These are phyloP conservation scores for Pythium phragmiticola DNA, from an alignment of 352 stramenopile species.

Conservation along the genomic window DNA sequence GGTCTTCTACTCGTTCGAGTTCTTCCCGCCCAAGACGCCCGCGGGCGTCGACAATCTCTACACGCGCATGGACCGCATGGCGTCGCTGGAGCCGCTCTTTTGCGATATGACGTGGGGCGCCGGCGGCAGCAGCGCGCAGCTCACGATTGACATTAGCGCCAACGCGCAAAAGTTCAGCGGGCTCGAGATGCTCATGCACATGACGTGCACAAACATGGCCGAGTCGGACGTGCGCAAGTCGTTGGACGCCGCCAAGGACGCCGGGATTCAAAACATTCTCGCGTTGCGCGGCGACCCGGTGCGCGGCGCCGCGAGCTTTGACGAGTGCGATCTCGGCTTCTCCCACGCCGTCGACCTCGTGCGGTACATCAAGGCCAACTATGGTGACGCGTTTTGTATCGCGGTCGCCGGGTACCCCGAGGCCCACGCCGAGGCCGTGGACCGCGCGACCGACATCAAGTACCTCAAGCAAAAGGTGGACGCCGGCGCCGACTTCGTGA, in stretches of 20 bases:
- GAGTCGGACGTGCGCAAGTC: slow-evolving; percentile 91
- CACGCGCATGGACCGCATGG: slow-evolving; percentile 96
- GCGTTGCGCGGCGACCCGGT: slow-evolving; percentile 96
- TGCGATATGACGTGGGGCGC: slow-evolving; percentile 99
- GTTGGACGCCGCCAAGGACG: slow-evolving; percentile 88
- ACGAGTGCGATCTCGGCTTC: slow-evolving; percentile 91
- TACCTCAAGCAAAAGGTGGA: slow-evolving; percentile 98
- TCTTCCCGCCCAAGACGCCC: slow-evolving; percentile 97
- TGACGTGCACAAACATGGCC: slow-evolving; percentile 99
- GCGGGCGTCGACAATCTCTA: slow-evolving; percentile 97
- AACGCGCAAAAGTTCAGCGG: slow-evolving; percentile 92
- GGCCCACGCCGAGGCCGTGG: slow-evolving; percentile 91
- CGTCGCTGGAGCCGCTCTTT: slow-evolving; percentile 93
- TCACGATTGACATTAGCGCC: slow-evolving; percentile 94
- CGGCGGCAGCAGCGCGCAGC: slow-evolving; percentile 94
- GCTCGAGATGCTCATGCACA: slow-evolving; percentile 94
- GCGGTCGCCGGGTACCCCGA: slow-evolving; percentile 98
- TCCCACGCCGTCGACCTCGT: slow-evolving; percentile 96
- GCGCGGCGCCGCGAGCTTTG: slow-evolving; percentile 86
- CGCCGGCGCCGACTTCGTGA: slow-evolving; percentile 97
- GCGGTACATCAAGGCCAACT: slow-evolving; percentile 94
- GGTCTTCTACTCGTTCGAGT: slow-evolving; percentile 97
- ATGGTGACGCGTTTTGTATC: slow-evolving; percentile 97
- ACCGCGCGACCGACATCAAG: slow-evolving; percentile 91
- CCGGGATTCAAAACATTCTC: slow-evolving; percentile 98